A percentile compares a stretch with the other conserved stretches of the same genome.
phyloP scores from a whole-genome alignment of 345 rosid species.

The Populus alba region DNA sequence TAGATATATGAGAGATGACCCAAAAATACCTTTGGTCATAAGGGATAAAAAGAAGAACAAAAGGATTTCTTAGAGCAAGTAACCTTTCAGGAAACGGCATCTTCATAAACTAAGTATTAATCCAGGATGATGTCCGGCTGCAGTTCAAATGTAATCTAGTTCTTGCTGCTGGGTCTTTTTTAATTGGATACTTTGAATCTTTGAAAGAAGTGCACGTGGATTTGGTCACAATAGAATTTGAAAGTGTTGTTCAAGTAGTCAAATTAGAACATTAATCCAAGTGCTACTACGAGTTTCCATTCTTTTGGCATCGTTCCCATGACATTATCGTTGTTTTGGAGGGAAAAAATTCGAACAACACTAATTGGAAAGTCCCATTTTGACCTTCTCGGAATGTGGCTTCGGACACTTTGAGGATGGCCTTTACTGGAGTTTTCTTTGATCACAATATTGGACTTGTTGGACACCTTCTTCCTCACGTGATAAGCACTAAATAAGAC shows the following conservation, averaged over 20 bases:
- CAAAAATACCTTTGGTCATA: too few relatives aligned
- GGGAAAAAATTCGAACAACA: background rate
- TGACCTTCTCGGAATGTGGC: slow-evolving; percentile 33
- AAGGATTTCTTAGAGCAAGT: too few relatives aligned
- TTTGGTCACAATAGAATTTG: slow-evolving; percentile 7
- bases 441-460: too few relatives aligned
- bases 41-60: background rate
- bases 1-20: too few relatives aligned
- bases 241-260: slow-evolving; percentile 4
- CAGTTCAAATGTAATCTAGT: background rate
- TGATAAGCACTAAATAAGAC: slow-evolving; percentile 6
- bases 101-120: too few relatives aligned
- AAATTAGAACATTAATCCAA: slow-evolving; percentile 4
- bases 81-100: too few relatives aligned
- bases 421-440: background rate
- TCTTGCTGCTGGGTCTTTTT: slow-evolving; percentile 9
- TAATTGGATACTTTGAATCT: background rate
- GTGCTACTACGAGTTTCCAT: slow-evolving; percentile 1
- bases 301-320: background rate
- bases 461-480: background rate
- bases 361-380: background rate
- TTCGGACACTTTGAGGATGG: background rate
- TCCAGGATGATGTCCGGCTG: too few relatives aligned
- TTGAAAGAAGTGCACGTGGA: slow-evolving; percentile 15
- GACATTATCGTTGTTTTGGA: background rate